Evolutionary conservation across 306 rosid species (phyloP).

Genomic region (Rosa multiflora): DNA sequence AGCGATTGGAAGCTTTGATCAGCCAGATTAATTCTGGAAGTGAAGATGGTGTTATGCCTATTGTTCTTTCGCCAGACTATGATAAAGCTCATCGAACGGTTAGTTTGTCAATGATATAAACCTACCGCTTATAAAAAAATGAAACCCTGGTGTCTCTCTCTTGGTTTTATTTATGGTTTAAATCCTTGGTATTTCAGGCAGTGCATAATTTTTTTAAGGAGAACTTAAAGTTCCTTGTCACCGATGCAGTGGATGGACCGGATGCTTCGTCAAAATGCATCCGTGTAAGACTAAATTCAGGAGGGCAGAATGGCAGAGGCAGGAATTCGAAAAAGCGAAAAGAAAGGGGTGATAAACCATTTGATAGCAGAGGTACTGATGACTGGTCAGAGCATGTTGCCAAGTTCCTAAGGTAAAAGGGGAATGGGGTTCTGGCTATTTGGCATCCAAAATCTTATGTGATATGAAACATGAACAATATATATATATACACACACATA

Average conservation of each 20-base stretch:
- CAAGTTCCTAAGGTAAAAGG: conserved; percentile 73
- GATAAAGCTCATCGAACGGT: conserved; percentile 89
- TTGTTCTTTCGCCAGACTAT: conserved; percentile 70
- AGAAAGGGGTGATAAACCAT: conserved; percentile 75
- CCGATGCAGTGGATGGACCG: conserved; percentile 85
- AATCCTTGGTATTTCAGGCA: conserved; percentile 53
- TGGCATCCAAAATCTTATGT: too few relatives aligned
- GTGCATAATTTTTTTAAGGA: conserved; percentile 83
- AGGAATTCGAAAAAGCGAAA: conserved; percentile 74
- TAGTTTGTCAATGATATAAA: conserved; percentile 23
- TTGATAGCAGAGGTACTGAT: conserved; percentile 93
- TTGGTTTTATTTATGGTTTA: conserved; percentile 9
- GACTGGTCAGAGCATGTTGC: conserved; percentile 71
- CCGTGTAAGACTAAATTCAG: conserved; percentile 74
- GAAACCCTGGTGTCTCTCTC: background rate
- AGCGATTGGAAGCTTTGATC: conserved; percentile 53
- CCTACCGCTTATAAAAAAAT: too few relatives aligned
- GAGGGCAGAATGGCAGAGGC: conserved; percentile 48
- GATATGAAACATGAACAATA: too few relatives aligned
- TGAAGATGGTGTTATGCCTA: conserved; percentile 48
- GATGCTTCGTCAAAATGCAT: conserved; percentile 88
- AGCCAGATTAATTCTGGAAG: conserved; percentile 56
- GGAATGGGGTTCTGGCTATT: background rate
- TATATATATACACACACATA: too few relatives aligned
- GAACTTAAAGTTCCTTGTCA: conserved; percentile 82